Evolutionary conservation across 345 rosid genomes (phyloP).

Genomic region (Pistacia vera): DNA sequence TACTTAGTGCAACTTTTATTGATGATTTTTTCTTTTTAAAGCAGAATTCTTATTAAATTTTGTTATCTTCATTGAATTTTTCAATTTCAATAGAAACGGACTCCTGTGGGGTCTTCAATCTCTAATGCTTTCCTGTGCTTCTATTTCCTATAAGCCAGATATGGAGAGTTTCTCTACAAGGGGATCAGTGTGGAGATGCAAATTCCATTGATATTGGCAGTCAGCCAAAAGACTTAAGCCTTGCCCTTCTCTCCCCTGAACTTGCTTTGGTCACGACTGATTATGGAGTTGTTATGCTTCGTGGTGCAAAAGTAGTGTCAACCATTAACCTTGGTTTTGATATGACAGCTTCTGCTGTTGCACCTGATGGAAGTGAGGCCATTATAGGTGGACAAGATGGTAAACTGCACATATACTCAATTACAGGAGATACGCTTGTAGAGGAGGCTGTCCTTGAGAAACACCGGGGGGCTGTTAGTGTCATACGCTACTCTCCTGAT

Average conservation of each 20-base stretch:
- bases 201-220: conserved; percentile 70
- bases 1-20: background rate
- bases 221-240: conserved; percentile 91
- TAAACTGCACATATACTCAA: conserved; percentile 70
- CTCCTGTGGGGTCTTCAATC: background rate
- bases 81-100: background rate
- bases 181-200: conserved; percentile 70
- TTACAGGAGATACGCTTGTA: conserved; percentile 64
- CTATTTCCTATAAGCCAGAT: conserved; percentile 40
- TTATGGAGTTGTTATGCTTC: conserved; percentile 81
- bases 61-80: background rate
- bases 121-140: conserved; percentile 9
- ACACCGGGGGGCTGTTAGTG: conserved; percentile 87
- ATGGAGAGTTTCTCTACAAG: conserved; percentile 71
- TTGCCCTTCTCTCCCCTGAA: conserved; percentile 68
- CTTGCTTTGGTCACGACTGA: conserved; percentile 70
- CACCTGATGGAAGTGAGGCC: conserved; percentile 95
- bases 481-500: conserved; percentile 86
- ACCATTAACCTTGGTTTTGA: conserved; percentile 73
- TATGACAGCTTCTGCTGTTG: conserved; percentile 75
- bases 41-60: background rate
- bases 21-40: background rate
- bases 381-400: conserved; percentile 85
- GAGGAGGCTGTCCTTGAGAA: conserved; percentile 87
- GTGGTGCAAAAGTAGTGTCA: conserved; percentile 65